These are phyloP conservation scores for Trichoderma asperelloides DNA, from an alignment of 495 filamentous ascomycete genomes.

Conservation along the genomic window DNA sequence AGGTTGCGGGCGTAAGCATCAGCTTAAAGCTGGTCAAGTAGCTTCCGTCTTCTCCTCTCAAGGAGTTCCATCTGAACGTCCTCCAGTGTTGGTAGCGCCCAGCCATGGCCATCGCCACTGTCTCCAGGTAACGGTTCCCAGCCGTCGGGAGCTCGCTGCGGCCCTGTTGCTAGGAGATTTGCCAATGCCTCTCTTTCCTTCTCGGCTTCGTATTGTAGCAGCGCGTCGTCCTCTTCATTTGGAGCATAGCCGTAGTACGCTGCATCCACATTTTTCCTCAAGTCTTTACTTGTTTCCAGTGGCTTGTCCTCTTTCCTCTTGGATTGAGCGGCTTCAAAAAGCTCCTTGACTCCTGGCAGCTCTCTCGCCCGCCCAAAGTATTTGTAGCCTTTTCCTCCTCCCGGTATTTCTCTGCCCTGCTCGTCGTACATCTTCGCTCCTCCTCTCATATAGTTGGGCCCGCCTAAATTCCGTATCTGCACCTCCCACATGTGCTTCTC, in stretches of 20 bases:
- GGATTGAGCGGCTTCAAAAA: constrained; percentile 72
- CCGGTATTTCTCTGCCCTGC: constrained; percentile 81
- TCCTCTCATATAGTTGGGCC: constrained; percentile 96
- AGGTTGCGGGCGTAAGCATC: neutral
- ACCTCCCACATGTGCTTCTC: constrained; percentile 99
- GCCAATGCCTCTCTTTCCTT: constrained; percentile 79
- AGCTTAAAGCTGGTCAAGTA: constrained; percentile 54
- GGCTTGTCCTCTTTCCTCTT: constrained; percentile 50
- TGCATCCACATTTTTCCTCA: constrained; percentile 81
- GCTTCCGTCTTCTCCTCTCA: constrained; percentile 68
- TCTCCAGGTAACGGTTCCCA: constrained; percentile 89
- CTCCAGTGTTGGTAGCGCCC: constrained; percentile 76
- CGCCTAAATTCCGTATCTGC: constrained; percentile 87
- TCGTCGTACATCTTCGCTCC: constrained; percentile 83
- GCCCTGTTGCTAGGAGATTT: constrained; percentile 34
- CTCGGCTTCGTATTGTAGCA: constrained; percentile 71
- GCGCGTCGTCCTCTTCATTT: constrained; percentile 82
- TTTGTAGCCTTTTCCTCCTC: constrained; percentile 80
- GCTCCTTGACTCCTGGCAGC: constrained; percentile 89
- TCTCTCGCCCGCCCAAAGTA: constrained; percentile 82
- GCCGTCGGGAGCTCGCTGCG: constrained; percentile 38
- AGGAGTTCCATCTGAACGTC: constrained; percentile 91
- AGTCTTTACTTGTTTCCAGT: constrained; percentile 52
- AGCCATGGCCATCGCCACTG: constrained; percentile 69
- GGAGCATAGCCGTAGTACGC: constrained; percentile 93